Conservation (phyloP, 306 rosid species). For the Trichosanthes cucumerina region DNA sequence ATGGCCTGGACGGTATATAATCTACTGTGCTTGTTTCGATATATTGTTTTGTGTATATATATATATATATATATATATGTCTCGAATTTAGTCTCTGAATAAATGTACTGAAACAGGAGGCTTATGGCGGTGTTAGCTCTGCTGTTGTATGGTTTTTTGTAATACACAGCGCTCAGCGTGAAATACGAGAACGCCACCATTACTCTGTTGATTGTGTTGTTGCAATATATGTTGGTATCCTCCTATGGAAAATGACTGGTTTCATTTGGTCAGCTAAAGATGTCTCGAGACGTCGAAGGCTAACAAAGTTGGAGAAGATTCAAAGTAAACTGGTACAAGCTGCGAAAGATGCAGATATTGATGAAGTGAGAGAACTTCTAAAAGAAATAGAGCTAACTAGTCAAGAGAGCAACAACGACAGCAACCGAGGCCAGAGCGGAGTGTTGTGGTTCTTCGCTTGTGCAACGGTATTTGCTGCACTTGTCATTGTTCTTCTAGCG, state of each 20-base stretch:
- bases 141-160: constrained; percentile 82
- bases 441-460: constrained; percentile 33
- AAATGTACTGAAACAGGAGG: constrained; percentile 51
- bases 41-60: not conserved
- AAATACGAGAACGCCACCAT: constrained; percentile 87
- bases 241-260: constrained; percentile 87
- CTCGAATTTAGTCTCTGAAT: not conserved
- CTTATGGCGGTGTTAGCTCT: constrained; percentile 88
- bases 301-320: constrained; percentile 50
- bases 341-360: constrained; percentile 77
- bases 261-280: constrained; percentile 55
- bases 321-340: constrained; percentile 68
- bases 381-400: constrained; percentile 39
- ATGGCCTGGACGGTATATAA: constrained; percentile 95
- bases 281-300: constrained; percentile 20
- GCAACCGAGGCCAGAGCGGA: constrained; percentile 22
- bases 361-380: constrained; percentile 72
- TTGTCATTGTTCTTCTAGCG: constrained; percentile 57
- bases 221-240: constrained; percentile 85
- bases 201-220: constrained; percentile 69
- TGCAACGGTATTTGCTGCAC: constrained; percentile 37
- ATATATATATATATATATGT: not conserved
- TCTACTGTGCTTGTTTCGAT: not conserved
- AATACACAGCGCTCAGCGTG: constrained; percentile 80
- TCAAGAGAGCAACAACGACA: constrained; percentile 34